phyloP scores from a whole-genome alignment of 495 filamentous ascomycete genomes.

The Stereocaulon alpinum region DNA sequence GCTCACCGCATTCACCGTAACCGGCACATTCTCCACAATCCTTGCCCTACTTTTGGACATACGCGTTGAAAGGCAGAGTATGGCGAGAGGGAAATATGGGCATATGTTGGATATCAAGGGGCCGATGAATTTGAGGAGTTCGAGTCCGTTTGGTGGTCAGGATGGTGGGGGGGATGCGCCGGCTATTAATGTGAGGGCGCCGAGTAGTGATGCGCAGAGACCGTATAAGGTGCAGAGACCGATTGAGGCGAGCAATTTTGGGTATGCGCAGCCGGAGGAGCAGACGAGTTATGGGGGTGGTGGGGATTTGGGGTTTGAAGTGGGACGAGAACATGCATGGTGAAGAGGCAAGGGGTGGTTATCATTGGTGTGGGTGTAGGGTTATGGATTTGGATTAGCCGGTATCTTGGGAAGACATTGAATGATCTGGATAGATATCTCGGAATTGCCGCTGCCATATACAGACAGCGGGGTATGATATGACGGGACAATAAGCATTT shows the following conservation, averaged over 20 bases:
- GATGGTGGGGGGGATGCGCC: background rate
- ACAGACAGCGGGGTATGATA: too few species aligned
- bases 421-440: background rate
- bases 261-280: slow-evolving; percentile 21
- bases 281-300: slow-evolving; percentile 24
- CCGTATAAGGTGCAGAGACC: slow-evolving; percentile 22
- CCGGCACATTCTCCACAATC: slow-evolving; percentile 30
- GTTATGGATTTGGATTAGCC: background rate
- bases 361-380: background rate
- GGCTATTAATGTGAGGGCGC: background rate
- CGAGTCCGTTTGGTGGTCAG: slow-evolving; percentile 1
- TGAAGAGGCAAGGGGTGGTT: background rate
- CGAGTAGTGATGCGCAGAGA: slow-evolving; percentile 9
- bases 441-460: background rate
- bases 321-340: background rate
- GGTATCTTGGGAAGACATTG: background rate
- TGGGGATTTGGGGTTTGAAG: slow-evolving; percentile 1
- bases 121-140: slow-evolving; percentile 9
- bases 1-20: slow-evolving; percentile 50
- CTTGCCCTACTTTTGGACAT: slow-evolving; percentile 19
- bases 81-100: slow-evolving; percentile 17
- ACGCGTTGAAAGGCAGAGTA: slow-evolving; percentile 3
- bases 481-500: background rate
- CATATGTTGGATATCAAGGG: slow-evolving; percentile 20
- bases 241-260: slow-evolving; percentile 21